phyloP scores from a whole-genome alignment of 129 eudicot genomes.

The Glebionis coronaria region DNA sequence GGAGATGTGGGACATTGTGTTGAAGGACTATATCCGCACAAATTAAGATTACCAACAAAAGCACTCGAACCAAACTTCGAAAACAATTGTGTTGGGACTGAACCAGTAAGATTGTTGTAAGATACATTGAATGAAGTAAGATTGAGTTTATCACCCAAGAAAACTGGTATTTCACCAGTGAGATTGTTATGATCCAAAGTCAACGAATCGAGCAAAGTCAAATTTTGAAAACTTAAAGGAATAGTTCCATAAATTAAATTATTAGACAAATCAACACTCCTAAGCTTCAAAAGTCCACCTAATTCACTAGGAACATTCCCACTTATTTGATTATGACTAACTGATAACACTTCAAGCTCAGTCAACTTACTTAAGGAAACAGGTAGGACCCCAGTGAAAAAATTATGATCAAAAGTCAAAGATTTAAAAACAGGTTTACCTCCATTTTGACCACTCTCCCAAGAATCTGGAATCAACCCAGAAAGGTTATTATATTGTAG shows the following conservation, averaged over 20 bases:
- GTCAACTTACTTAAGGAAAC: slow-evolving; percentile 42
- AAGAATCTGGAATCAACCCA: slow-evolving; percentile 61
- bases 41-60: slow-evolving; percentile 66
- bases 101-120: slow-evolving; percentile 73
- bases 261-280: slow-evolving; percentile 50
- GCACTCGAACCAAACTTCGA: slow-evolving; percentile 62
- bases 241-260: slow-evolving; percentile 60
- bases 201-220: slow-evolving; percentile 32
- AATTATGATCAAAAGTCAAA: slow-evolving; percentile 60
- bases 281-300: slow-evolving; percentile 44
- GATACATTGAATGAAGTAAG: slow-evolving; percentile 76
- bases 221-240: slow-evolving; percentile 45
- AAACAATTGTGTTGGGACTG: slow-evolving; percentile 54
- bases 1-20: slow-evolving; percentile 51
- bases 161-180: slow-evolving; percentile 57
- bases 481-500: slow-evolving; percentile 62
- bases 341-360: slow-evolving; percentile 45
- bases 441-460: slow-evolving; percentile 34
- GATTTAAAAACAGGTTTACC: slow-evolving; percentile 26
- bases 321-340: slow-evolving; percentile 49
- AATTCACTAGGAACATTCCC: slow-evolving; percentile 49
- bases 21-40: slow-evolving; percentile 69
- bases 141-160: slow-evolving; percentile 51
- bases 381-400: slow-evolving; percentile 46
- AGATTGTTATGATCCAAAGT: slow-evolving; percentile 51